These are phyloP conservation scores for Myotisia sp. DNA, from an alignment of 2,329 filamentous ascomycete species.

Conservation along the genomic window DNA sequence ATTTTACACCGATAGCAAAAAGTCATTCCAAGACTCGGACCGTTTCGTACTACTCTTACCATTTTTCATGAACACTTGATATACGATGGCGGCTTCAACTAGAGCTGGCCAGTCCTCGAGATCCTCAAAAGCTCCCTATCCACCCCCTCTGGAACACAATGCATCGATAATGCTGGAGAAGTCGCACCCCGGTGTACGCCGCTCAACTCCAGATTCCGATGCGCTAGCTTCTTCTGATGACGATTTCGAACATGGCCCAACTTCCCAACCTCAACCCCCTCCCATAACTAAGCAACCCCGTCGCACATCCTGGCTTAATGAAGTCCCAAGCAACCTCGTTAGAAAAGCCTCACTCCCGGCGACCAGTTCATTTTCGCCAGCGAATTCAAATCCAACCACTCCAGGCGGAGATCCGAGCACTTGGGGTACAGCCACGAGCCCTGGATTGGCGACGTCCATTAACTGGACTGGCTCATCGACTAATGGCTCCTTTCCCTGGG, in stretches of 20 bases:
- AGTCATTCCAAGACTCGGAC: too few relatives aligned
- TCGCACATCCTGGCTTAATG: constrained; percentile 74
- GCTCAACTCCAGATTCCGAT: constrained; percentile 86
- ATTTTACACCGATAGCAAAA: too few relatives aligned
- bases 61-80: constrained; percentile 1
- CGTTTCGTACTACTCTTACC: too few relatives aligned
- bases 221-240: constrained; percentile 89
- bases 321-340: constrained; percentile 53
- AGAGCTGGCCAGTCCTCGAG: constrained; percentile 8
- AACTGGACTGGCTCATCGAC: constrained; percentile 32
- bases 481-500: constrained; percentile 49
- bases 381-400: constrained; percentile 65
- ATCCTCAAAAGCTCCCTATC: constrained; percentile 32
- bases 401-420: constrained; percentile 51
- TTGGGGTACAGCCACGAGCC: constrained; percentile 28
- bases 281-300: constrained; percentile 49
- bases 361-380: constrained; percentile 62
- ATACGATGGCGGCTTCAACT: constrained; percentile 9
- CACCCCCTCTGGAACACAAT: constrained; percentile 36
- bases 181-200: constrained; percentile 52
- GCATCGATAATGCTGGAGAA: constrained; percentile 60
- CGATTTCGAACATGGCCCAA: constrained; percentile 54
- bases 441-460: constrained; percentile 26
- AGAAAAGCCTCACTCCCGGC: constrained; percentile 62
- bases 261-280: constrained; percentile 36